These are phyloP conservation scores for Rhynchospora tenuis DNA, from an alignment of 176 grass and related monocot genomes.

Conservation along the genomic window DNA sequence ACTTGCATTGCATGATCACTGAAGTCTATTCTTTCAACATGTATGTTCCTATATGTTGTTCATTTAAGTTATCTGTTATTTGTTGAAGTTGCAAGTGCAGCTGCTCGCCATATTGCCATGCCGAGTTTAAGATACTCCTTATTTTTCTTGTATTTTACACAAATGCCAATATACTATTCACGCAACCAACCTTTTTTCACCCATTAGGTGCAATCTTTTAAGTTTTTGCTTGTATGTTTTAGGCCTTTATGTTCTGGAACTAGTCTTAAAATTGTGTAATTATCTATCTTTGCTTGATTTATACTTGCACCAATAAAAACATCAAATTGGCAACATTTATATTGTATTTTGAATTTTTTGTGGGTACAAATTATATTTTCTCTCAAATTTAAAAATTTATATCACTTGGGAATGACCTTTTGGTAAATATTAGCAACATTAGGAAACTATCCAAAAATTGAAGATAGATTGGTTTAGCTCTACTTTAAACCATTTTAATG, in stretches of 20 bases:
- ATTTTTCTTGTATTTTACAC: background rate
- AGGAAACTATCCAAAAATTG: background rate
- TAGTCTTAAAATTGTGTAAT: background rate
- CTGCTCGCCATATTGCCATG: background rate
- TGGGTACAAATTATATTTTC: background rate
- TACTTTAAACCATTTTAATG: background rate
- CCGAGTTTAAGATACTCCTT: background rate
- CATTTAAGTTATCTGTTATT: background rate
- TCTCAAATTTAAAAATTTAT: background rate
- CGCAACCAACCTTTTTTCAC: background rate
- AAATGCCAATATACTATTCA: background rate
- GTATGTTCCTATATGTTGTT: background rate
- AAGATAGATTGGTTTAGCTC: background rate
- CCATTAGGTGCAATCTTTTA: background rate
- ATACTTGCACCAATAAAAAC: background rate
- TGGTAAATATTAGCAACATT: background rate
- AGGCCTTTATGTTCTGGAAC: background rate
- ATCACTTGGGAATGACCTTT: background rate
- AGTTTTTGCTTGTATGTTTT: background rate
- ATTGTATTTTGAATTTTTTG: background rate
- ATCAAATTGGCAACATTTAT: background rate
- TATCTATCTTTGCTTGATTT: background rate
- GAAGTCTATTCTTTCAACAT: background rate
- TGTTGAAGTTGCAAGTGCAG: background rate
- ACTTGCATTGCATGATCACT: background rate